phyloP scores from a whole-genome alignment of 352 stramenopile species.

The Pythium rishiriense region DNA sequence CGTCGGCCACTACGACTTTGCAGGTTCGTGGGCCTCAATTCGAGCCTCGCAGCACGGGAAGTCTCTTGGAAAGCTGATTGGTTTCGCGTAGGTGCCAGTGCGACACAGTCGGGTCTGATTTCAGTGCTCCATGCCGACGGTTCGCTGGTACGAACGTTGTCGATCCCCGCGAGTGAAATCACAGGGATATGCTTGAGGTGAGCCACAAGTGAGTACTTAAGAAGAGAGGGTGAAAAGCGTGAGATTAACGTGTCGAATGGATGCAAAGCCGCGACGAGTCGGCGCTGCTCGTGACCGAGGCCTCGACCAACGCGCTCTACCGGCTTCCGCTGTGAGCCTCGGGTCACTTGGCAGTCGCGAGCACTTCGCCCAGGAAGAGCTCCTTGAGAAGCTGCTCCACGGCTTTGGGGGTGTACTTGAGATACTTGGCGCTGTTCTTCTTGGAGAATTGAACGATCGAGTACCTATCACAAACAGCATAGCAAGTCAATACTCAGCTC shows the following conservation, averaged over 20 bases:
- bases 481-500: not conserved
- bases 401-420: conserved; percentile 87
- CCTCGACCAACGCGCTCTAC: conserved; percentile 73
- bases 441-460: conserved; percentile 91
- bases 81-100: conserved; percentile 27
- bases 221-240: not conserved
- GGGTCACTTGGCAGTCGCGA: conserved; percentile 21
- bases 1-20: conserved; percentile 86
- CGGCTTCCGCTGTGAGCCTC: conserved; percentile 33
- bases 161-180: conserved; percentile 69
- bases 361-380: conserved; percentile 68
- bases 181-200: conserved; percentile 77
- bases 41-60: not conserved
- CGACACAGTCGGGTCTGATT: conserved; percentile 55
- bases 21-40: conserved; percentile 31
- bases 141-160: conserved; percentile 43
- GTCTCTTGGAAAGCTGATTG: not conserved
- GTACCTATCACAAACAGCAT: conserved; percentile 51
- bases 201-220: not conserved
- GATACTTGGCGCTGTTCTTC: conserved; percentile 88
- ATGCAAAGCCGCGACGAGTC: conserved; percentile 45
- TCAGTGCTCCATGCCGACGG: conserved; percentile 64
- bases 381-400: conserved; percentile 81
- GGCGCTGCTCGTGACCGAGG: conserved; percentile 73
- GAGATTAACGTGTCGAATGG: not conserved